A percentile compares a stretch with the other conserved stretches of the same genome.
These are phyloP conservation scores for Gleditsia sinensis DNA, from an alignment of 306 rosid species.

Conservation along the genomic window DNA sequence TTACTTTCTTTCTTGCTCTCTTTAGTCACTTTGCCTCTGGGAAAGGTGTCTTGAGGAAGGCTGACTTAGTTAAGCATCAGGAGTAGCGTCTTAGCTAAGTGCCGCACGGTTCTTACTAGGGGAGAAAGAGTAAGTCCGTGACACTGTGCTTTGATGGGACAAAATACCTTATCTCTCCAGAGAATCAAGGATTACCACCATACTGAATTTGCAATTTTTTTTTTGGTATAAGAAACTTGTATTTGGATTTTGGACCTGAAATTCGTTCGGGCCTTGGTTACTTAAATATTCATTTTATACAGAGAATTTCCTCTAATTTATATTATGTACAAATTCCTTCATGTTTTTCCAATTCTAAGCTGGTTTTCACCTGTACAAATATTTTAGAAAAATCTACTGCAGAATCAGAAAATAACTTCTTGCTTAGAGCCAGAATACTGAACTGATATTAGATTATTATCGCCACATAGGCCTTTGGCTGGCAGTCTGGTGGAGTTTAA, in stretches of 20 bases:
- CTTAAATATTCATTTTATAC: not conserved
- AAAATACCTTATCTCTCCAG: not conserved
- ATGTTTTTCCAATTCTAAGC: not conserved
- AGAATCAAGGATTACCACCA: not conserved
- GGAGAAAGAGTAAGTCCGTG: no score
- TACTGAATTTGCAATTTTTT: not conserved
- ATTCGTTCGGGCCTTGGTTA: no score
- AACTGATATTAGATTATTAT: not conserved
- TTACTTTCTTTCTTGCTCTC: no score
- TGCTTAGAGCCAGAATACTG: not conserved
- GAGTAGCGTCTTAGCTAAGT: no score
- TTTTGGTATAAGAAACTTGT: not conserved
- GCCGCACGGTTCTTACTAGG: no score
- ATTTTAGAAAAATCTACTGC: not conserved
- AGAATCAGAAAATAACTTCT: not conserved
- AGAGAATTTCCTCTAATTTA: not conserved
- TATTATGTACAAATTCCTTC: not conserved
- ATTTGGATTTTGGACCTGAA: slow-evolving; percentile 15
- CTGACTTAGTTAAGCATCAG: no score
- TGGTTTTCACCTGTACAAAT: not conserved
- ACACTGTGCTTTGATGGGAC: not conserved
- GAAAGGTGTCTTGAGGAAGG: no score
- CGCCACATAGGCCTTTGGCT: not conserved
- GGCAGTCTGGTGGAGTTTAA: not conserved
- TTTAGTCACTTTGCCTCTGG: no score